Conservation (phyloP, 345 rosid species). For the Eucalyptus virginea region DNA sequence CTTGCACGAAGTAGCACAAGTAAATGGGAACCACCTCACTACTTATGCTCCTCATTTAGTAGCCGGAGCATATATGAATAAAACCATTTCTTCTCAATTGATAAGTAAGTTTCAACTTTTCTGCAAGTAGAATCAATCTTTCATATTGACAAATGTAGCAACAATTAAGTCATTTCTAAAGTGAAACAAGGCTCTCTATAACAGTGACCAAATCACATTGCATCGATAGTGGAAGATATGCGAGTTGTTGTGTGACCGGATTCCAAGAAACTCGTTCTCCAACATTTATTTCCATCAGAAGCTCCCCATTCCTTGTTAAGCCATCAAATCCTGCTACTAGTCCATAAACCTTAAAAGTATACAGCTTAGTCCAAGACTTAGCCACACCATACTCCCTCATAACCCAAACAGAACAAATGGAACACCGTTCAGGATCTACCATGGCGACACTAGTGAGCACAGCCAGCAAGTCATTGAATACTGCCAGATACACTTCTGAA, state of each 20-base stretch:
- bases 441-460: background rate
- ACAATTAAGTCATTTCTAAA: background rate
- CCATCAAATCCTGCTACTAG: background rate
- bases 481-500: background rate
- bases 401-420: background rate
- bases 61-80: background rate
- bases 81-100: background rate
- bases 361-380: background rate
- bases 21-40: background rate
- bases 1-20: background rate
- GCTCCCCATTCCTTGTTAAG: background rate
- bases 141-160: background rate
- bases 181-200: background rate
- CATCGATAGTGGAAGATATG: background rate
- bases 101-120: background rate
- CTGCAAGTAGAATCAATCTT: background rate
- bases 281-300: background rate
- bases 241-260: background rate
- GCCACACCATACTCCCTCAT: background rate
- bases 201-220: background rate
- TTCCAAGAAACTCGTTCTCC: background rate
- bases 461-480: background rate
- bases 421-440: accelerated
- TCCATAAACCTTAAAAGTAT: background rate
- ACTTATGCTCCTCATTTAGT: background rate